phyloP scores from a whole-genome alignment of 495 filamentous ascomycete species.

The Neurospora sp. region DNA sequence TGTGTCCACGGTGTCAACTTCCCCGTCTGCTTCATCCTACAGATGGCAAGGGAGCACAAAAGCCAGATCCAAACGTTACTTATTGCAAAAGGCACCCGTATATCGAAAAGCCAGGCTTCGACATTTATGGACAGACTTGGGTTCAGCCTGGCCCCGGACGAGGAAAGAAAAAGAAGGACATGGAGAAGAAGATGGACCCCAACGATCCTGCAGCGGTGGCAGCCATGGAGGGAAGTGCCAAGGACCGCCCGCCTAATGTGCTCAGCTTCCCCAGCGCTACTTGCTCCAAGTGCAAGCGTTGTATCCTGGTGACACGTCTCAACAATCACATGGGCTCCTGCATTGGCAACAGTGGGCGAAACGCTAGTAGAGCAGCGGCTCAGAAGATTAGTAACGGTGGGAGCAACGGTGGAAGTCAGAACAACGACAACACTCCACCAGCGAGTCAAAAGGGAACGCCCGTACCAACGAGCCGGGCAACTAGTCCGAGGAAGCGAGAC shows the following conservation, averaged over 20 bases:
- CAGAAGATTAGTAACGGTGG: slow-evolving; percentile 45
- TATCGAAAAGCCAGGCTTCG: slow-evolving; percentile 61
- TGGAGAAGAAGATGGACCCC: slow-evolving; percentile 45
- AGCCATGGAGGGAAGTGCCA: slow-evolving; percentile 31
- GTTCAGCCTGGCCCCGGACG: slow-evolving; percentile 40
- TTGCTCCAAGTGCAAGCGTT: slow-evolving; percentile 44
- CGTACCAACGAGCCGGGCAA: slow-evolving; percentile 34
- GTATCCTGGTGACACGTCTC: slow-evolving; percentile 41
- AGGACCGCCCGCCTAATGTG: slow-evolving; percentile 40
- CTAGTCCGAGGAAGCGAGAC: slow-evolving; percentile 43
- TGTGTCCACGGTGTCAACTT: slow-evolving; percentile 55
- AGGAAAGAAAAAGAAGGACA: slow-evolving; percentile 52
- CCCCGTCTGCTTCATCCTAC: slow-evolving; percentile 55
- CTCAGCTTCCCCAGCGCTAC: slow-evolving; percentile 54
- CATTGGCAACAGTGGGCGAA: slow-evolving; percentile 63
- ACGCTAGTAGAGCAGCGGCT: slow-evolving; percentile 49
- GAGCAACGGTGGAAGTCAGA: slow-evolving; percentile 35
- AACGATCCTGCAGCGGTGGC: slow-evolving; percentile 39
- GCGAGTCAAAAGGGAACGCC: slow-evolving; percentile 53
- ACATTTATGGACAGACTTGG: slow-evolving; percentile 76
- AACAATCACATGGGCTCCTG: slow-evolving; percentile 78
- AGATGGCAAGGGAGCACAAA: slow-evolving; percentile 48
- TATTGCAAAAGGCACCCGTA: slow-evolving; percentile 74
- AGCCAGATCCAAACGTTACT: slow-evolving; percentile 50
- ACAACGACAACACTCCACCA: slow-evolving; percentile 43